Evolutionary conservation across 1,284 basidiomycete genomes (phyloP), one percentile per base, ranked within the genome.

Genomic region (Sanghuangporus weigelae): DNA sequence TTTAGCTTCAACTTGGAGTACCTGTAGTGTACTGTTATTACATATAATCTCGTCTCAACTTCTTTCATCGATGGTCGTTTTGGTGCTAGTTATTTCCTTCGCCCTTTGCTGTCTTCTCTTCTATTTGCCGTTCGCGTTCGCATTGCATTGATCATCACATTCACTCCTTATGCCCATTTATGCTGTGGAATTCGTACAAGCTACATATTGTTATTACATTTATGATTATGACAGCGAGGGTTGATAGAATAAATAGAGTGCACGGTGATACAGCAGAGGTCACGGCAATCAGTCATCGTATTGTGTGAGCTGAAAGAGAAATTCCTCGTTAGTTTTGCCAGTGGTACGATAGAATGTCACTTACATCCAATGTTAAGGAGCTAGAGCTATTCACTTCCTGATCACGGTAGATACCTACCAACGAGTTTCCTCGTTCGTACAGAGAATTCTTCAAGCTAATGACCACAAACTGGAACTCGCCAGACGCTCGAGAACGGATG

Each of bases 341-440:
- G 7, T 10, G 31, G 31, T 40, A n/a, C 39, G 56, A 11, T 16
- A 8, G 14, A 11, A 7, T 10, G 21, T 7, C 2, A 81, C 92
- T 83, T 73, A 96, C 91, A 77, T 98, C 94, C 58, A 98, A 79
- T 1, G 95, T 97, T 68, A 98, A 74, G 16, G 92, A 92, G 58
- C 88, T 82, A 21, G 93, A 96, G 69, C 93, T 95, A 71, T 97
- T 96, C 67, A 93, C 84, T 14, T 95, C 93, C 72, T 97, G 95
- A 73, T 98, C 93, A 21, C 96, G 84, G 74, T 95, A 96, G 54
- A 98, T 95, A 7, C 96, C 96, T 48, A 98, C 94, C 50, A 98
- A 79, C 1, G 93, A 93, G 71, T 95, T 86, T 26, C 95, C 93
- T 26, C 89, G 85, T 74, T 98, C 96, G 73, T 97, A 98, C 62